Percentiles rank a stretch among this genome's conserved stretches.
phyloP scores from a whole-genome alignment of 305 asterid species.

The Fraxinus baroniana region DNA sequence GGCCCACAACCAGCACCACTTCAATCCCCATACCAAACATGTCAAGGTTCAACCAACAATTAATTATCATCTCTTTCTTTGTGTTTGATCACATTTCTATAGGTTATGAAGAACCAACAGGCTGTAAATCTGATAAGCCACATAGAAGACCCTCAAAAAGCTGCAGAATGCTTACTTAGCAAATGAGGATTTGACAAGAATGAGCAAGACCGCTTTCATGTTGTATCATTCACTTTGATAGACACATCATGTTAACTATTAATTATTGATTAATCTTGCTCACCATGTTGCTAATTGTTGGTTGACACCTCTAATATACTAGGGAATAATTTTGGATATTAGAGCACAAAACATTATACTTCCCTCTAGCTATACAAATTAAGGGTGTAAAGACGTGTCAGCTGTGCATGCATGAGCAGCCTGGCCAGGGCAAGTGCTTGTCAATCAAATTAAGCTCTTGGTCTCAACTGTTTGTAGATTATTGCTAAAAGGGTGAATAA shows the following conservation, averaged over 20 bases:
- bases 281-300: background rate
- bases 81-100: background rate
- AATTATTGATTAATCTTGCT: background rate
- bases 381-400: background rate
- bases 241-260: slow-evolving; percentile 1
- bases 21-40: background rate
- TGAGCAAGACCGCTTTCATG: slow-evolving; percentile 51
- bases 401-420: background rate
- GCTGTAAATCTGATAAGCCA: slow-evolving; percentile 64
- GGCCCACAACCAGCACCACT: background rate
- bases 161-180: slow-evolving; percentile 62
- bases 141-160: slow-evolving; percentile 53
- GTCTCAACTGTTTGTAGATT: background rate
- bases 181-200: slow-evolving; percentile 49
- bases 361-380: background rate
- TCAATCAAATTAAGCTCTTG: background rate
- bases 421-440: background rate
- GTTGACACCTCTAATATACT: background rate
- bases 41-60: background rate
- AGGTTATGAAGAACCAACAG: slow-evolving; percentile 64
- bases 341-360: background rate
- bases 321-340: background rate
- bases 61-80: background rate
- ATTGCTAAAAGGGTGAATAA: background rate
- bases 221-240: slow-evolving; percentile 52